Conservation (phyloP, 2,329 filamentous ascomycete species). For the Paraconiothyrium brasiliense region DNA sequence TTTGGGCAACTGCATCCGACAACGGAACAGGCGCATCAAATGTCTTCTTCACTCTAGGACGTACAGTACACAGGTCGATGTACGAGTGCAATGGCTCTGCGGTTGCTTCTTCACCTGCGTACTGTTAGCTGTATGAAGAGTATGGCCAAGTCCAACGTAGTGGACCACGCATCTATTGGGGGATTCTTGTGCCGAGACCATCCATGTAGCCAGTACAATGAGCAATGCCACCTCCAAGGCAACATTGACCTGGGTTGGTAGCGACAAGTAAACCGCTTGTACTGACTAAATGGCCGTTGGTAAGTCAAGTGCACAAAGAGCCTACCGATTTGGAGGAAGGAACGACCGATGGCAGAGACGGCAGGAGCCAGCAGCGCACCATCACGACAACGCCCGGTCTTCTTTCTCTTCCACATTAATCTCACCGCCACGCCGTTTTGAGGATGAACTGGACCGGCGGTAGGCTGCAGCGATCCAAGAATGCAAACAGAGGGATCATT, state of each 20-base stretch:
- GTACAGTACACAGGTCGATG: background rate
- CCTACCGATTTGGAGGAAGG: background rate
- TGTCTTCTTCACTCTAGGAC: background rate
- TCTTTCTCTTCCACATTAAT: background rate
- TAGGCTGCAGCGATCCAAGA: conserved; percentile 50
- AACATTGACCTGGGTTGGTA: too few species aligned
- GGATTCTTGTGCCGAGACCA: background rate
- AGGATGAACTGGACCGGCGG: conserved; percentile 63
- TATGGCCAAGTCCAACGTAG: background rate
- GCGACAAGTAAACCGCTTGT: too few species aligned
- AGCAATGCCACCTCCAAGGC: background rate
- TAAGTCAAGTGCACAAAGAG: background rate
- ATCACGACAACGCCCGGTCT: background rate
- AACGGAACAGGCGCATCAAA: background rate
- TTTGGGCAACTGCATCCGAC: background rate
- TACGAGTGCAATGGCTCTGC: background rate
- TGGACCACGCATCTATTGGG: background rate
- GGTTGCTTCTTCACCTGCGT: background rate
- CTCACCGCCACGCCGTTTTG: background rate
- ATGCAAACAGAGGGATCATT: conserved; percentile 45
- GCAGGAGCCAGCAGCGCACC: background rate
- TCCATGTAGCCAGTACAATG: background rate
- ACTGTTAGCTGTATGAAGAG: background rate
- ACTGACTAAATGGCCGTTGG: background rate
- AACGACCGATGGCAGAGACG: conserved; percentile 1